These are phyloP conservation scores for Sisymbrium irio DNA, from an alignment of 345 rosid species.

Conservation along the genomic window DNA sequence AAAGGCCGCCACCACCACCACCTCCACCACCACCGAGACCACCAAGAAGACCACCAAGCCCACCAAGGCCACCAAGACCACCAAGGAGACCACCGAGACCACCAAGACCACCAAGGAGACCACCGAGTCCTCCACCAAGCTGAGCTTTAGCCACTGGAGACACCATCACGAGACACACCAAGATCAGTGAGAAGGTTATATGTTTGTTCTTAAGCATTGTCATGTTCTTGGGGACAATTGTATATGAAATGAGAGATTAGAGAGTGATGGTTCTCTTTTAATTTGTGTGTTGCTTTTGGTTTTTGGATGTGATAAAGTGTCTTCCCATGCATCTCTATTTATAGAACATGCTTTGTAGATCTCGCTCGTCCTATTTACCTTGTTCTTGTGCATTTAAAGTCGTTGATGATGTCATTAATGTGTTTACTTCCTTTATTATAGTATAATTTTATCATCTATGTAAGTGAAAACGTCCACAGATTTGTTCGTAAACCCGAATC, in stretches of 20 bases:
- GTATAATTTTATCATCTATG: neutral
- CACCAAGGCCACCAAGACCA: slow-evolving; percentile 34
- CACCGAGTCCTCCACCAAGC: slow-evolving; percentile 40
- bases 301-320: slow-evolving; percentile 30
- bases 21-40: slow-evolving; percentile 38
- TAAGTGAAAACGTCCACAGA: neutral
- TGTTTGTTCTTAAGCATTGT: slow-evolving; percentile 28
- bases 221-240: neutral
- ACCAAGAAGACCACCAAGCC: slow-evolving; percentile 49
- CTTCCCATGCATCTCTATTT: slow-evolving; percentile 33
- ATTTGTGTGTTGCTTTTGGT: slow-evolving; percentile 6
- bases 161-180: slow-evolving; percentile 27
- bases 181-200: slow-evolving; percentile 15
- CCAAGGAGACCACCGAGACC: slow-evolving; percentile 45
- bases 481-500: neutral
- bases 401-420: neutral
- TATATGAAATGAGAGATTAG: neutral
- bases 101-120: slow-evolving; percentile 41
- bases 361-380: neutral
- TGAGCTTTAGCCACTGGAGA: slow-evolving; percentile 51
- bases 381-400: neutral
- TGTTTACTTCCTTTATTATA: neutral
- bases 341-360: slow-evolving; percentile 19
- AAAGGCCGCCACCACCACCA: slow-evolving; percentile 24
- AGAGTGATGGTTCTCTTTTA: neutral